Conservation (phyloP, 352 stramenopile species). For the Blastocystis sp. region DNA sequence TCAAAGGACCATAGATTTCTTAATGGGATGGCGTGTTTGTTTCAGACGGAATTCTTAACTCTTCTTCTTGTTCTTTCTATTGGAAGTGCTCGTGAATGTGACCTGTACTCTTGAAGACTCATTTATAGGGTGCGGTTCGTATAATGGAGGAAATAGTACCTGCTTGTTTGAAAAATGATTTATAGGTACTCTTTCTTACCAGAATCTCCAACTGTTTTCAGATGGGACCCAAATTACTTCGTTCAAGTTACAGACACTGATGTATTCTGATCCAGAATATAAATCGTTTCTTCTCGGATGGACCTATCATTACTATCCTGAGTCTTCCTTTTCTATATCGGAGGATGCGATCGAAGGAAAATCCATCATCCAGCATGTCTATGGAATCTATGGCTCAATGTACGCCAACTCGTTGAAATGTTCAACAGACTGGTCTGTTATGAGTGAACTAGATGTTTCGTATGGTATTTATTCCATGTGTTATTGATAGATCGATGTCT, state of each 20-base stretch:
- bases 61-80: neutral
- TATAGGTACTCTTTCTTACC: neutral
- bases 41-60: neutral
- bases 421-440: neutral
- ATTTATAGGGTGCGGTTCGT: neutral
- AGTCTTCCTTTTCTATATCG: neutral
- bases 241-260: neutral
- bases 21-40: neutral
- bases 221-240: neutral
- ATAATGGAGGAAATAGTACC: neutral
- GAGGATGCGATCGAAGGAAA: neutral
- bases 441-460: constrained; percentile 9
- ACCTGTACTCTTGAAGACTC: neutral
- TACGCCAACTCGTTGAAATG: neutral
- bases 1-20: constrained; percentile 41
- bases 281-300: neutral
- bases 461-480: neutral
- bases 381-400: neutral
- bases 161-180: neutral
- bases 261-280: neutral
- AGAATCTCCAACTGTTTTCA: neutral
- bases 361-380: neutral
- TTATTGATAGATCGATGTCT: neutral
- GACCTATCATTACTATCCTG: neutral
- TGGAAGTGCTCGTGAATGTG: neutral